Base-by-base conservation (phyloP, 73 alveolate species). In the Paramecium sonneborni region DNA sequence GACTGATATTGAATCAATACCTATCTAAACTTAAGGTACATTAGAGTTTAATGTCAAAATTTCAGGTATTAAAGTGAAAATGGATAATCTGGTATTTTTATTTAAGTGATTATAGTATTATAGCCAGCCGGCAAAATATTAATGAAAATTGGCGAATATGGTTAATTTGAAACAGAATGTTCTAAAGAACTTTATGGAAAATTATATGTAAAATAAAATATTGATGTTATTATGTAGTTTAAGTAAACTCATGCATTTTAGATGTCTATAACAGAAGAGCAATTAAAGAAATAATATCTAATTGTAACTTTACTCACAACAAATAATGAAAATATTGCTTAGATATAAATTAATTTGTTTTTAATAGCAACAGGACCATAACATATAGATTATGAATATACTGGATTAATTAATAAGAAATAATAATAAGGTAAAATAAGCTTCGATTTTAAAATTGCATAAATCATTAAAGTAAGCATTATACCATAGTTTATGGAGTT, bases 111-210 rank as follows among this genome's bases (percentile, higher is more conserved):
- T 39, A 30, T 39, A 79, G 90, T 38, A 43, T 11, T 43, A 30
- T 79, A 79, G 90, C 46, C 90, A 30, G 74, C 44, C 14, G 69
- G 76, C 21, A 79, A 79, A 34, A 24, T 79, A 34, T 30, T 24
- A 32, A 43, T 79, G 76, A 38, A 44, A 24, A 79, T 79, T 14
- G 69, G 62, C 41, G 55, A 79, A 5, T 79, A 23, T 43, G 28
- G 24, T 12, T 9, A 26, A 20, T 46, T 79, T 24, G 90, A 79
- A 44, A 79, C 90, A 0, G 90, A 79, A 34, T 79, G 55, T 30
- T 32, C 90, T 3, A 43, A 79, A 79, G 76, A 79, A 79, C 72
- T 79, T 28, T 79, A 79, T 43, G 90, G 74, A n/a, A 79, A 79
- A 79, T 8, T 79, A 38, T 79, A 79, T 43, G 90, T 79, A 79